Conservation (phyloP, 1,284 basidiomycete genomes). For the Spongiforma sp. region DNA sequence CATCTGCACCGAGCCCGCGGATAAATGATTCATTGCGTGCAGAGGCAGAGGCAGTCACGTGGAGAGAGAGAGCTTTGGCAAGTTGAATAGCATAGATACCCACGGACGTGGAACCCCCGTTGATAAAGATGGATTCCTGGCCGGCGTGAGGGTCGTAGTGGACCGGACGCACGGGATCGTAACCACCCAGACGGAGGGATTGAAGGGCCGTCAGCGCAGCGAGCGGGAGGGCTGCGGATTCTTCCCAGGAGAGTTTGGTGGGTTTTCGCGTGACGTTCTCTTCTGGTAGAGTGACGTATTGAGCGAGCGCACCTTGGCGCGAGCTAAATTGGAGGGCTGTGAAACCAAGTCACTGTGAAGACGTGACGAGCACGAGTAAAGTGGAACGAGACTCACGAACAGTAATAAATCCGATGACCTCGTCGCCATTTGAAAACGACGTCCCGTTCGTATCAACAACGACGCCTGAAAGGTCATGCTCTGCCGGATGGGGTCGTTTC, state of each 20-base stretch:
- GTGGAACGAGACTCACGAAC: slow-evolving; percentile 36
- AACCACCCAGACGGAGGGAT: slow-evolving; percentile 42
- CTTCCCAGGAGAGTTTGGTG: slow-evolving; percentile 47
- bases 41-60: slow-evolving; percentile 62
- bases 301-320: slow-evolving; percentile 55
- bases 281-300: slow-evolving; percentile 55
- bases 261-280: slow-evolving; percentile 52
- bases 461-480: slow-evolving; percentile 66
- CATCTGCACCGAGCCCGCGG: slow-evolving; percentile 47
- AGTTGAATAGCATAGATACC: slow-evolving; percentile 70
- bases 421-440: slow-evolving; percentile 57
- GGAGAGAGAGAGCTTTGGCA: slow-evolving; percentile 60
- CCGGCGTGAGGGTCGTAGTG: slow-evolving; percentile 42
- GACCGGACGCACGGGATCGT: slow-evolving; percentile 20
- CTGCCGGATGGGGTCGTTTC: slow-evolving; percentile 56
- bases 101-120: slow-evolving; percentile 69
- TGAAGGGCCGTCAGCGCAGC: slow-evolving; percentile 63
- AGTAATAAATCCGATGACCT: slow-evolving; percentile 60
- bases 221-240: slow-evolving; percentile 64
- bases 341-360: not conserved
- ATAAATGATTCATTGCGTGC: slow-evolving; percentile 54
- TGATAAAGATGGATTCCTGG: slow-evolving; percentile 61
- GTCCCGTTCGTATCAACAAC: slow-evolving; percentile 59
- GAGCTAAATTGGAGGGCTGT: slow-evolving; percentile 27
- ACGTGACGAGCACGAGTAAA: too few relatives aligned